These are phyloP conservation scores for Fusarium luffae DNA, from an alignment of 2,329 filamentous ascomycete species.

Conservation along the genomic window DNA sequence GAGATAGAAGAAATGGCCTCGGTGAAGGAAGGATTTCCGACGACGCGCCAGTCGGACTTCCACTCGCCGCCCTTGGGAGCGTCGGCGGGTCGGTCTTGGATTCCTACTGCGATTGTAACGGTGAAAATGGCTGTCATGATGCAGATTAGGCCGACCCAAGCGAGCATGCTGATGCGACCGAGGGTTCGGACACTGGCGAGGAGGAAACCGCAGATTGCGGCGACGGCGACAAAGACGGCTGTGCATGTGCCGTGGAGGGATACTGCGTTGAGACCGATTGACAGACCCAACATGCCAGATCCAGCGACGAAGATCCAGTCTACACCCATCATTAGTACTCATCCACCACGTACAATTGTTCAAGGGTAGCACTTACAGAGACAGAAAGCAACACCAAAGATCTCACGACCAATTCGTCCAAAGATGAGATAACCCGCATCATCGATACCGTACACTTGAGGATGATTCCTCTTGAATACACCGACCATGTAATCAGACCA, in stretches of 20 bases:
- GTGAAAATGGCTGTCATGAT: constrained; percentile 40
- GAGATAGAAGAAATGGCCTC: constrained; percentile 47
- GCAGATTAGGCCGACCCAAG: constrained; percentile 44
- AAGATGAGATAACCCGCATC: constrained; percentile 62
- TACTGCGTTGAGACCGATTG: constrained; percentile 54
- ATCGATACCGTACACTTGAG: constrained; percentile 64
- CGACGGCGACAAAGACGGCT: constrained; percentile 55
- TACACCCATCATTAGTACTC: neutral
- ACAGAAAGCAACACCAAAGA: constrained; percentile 53
- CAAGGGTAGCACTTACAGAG: constrained; percentile 41
- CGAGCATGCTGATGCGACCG: constrained; percentile 49
- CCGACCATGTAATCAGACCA: constrained; percentile 63
- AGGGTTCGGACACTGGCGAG: constrained; percentile 51
- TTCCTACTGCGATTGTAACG: constrained; percentile 39
- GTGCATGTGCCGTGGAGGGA: constrained; percentile 54
- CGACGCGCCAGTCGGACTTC: constrained; percentile 48
- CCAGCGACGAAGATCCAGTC: constrained; percentile 36
- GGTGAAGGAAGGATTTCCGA: constrained; percentile 47
- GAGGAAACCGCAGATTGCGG: constrained; percentile 45
- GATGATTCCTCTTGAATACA: constrained; percentile 62
- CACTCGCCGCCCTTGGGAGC: constrained; percentile 38
- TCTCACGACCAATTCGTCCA: constrained; percentile 57
- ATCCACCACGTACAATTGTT: too few relatives aligned
- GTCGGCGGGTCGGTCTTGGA: constrained; percentile 33
- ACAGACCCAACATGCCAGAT: constrained; percentile 46